These are phyloP conservation scores for Syzygium syzygioides DNA, from an alignment of 441 rosid genomes.

Conservation along the genomic window DNA sequence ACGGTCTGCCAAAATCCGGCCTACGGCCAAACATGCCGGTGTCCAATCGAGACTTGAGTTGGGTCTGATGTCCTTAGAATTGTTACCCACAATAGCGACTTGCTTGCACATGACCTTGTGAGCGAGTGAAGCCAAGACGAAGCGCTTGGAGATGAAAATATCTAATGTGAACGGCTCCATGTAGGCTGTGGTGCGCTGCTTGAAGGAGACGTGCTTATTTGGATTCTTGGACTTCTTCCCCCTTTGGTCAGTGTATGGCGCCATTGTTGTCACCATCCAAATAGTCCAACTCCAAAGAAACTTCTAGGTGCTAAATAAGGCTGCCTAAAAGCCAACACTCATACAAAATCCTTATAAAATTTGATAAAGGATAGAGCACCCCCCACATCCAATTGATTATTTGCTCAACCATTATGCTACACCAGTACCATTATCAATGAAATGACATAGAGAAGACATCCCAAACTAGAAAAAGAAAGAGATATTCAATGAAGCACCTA, in stretches of 20 bases:
- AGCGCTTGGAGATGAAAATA: neutral
- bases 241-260: neutral
- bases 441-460: neutral
- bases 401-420: neutral
- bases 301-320: neutral
- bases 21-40: neutral
- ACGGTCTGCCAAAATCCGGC: accelerated
- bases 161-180: neutral
- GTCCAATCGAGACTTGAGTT: neutral
- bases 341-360: too few species aligned
- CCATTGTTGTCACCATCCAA: neutral
- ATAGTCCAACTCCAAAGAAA: neutral
- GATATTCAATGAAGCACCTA: neutral
- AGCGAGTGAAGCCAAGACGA: neutral
- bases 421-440: neutral
- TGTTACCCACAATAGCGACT: accelerated
- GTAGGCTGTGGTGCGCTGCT: neutral
- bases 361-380: too few species aligned
- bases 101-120: neutral
- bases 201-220: neutral
- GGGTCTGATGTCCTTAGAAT: neutral
- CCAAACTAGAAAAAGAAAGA: neutral
- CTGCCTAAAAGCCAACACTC: neutral
- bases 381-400: too few species aligned
- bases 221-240: neutral